Evolutionary conservation across 2,329 filamentous ascomycete species (phyloP), one percentile per base, ranked within the genome.

Genomic region (Sporothrix dimorphospora): DNA sequence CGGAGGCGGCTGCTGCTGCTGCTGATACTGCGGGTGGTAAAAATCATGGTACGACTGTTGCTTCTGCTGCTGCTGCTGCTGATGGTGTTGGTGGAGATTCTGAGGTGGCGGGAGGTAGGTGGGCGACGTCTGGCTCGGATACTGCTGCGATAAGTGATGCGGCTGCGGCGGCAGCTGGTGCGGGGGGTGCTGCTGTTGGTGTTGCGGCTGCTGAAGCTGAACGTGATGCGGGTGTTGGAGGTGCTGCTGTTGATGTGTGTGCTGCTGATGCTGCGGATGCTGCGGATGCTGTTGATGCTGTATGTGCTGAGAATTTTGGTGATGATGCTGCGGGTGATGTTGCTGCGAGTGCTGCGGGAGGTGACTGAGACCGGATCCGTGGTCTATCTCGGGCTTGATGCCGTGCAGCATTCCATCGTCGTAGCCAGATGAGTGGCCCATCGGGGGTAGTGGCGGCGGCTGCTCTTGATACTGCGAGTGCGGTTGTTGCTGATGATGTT

Each of bases 1-100:
- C 12, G 40, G 70, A 5, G 53, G 71, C 1, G 63, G 59, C 40
- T 66, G 55, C 30, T 8, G 47, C 49, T 57, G 67, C 59, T 72
- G 71, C 59, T 70, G 59, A 42, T 70, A 59, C 19, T 74, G 72
- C n/a, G 68, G 27, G n/a, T 72, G 69, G 67, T 72, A 73, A 27
- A 73, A 73, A 4, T 75, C 71, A 51, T 69, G 9, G 11, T 72
- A 73, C 6, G 71, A 53, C 68, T 69, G 70, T 42, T 65, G 70
- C 42, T 42, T 57, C 47, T 73, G 72, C n/a, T 69, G 73, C 16
- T 47, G 69, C 42, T 63, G 71, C 14, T 19, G 70, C 21, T 47
- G 51, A n/a, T 68, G 69, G 24, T 65, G 70, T 21, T 73, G 72
- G 38, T 71, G 55, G 1, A 74, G 47, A n/a, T 65, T 55, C 11